Base-by-base conservation (phyloP, 2,329 filamentous ascomycete genomes). In the Davidsoniella virescens region DNA sequence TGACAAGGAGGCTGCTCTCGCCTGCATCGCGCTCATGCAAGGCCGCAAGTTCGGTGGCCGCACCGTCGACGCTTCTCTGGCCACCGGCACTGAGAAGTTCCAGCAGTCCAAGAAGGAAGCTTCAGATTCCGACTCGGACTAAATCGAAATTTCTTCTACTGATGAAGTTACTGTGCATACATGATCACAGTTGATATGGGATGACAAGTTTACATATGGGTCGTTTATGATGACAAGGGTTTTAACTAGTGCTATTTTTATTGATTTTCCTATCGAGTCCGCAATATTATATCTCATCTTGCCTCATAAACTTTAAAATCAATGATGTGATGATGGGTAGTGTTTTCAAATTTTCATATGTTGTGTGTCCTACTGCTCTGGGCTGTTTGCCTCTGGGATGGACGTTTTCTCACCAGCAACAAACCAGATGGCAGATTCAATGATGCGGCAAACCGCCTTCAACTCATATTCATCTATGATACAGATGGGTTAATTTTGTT, bases 41-140 rank as follows among this genome's bases (percentile, higher is more conserved):
- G 87, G 87, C 0, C 75, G 87, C n/a, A 77, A 70, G 54, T 94
- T 93, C 61, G 83, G 76, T 40, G 82, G 84, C 1, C 75, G 78
- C 23, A 73, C 71, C 20, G 80, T 94, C 4, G 70, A 80, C 57
- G 87, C 87, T 10, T 78, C 77, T 53, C 70, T 88, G 41, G 74
- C 81, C 0, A 77, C 79, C 14, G 84, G 84, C 1, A 72, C 71
- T 49, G 83, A 92, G 64, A 76, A 74, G 55, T 94, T 84, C 60
- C 76, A 73, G 58, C 87, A 82, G 66, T 79, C 75, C 14, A 78
- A 72, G 56, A 70, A 74, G 53, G 70, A 33, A 18, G 17, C 18
- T 14, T 23, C 17, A 25, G 44, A 49, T 37, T 53, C 52, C 16
- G 52, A 51, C 37, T 53, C 47, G 10, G 52, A 53, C 9, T 53